Base-by-base conservation (phyloP, 441 rosid genomes). In the Mallotus repandus region DNA sequence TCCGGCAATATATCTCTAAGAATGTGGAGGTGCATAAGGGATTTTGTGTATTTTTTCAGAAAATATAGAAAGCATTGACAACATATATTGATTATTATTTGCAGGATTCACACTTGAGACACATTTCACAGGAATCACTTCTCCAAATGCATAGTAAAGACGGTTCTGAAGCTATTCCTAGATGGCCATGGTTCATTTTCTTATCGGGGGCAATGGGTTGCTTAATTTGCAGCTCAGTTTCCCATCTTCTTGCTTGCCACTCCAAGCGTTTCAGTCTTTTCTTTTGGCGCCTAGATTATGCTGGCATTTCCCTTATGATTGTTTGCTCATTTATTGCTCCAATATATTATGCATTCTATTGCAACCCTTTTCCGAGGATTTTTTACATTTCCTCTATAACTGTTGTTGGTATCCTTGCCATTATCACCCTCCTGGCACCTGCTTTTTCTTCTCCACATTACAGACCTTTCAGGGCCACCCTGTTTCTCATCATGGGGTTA, bases 241-340 rank as follows among this genome's bases (percentile, higher is more conserved):
- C 99, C 58, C 99, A 95, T 84, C 98, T 93, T 66, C 83, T 95
- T 5, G 96, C 97, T 72, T 93, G 93, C 81, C 98, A 95, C 75
- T 93, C 99, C 54, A 85, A 74, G 76, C 82, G 83, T 68, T 89
- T 82, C 84, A 84, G 77, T 85, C 79, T 84, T 86, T 88, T 93
- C 91, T 93, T 95, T 76, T 93, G 99, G 99, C 94, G 96, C 54
- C 85, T 95, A 0, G 98, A 95, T 79, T 95, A 95, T 9, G 95
- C 98, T 0, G 99, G 99, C 63, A 93, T 95, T 77, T 90, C 95
- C 13, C 84, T 90, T 13, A 91, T 93, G 98, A 93, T 95, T 18
- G 84, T 95, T 66, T 82, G 81, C 63, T 90, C 99, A 32, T 95
- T 93, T 88, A 86, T 86, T 21, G 95, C 97, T 14, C 98, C 96